Base-by-base conservation (phyloP, 208 protist species). In the Crithidia fasciculata region DNA sequence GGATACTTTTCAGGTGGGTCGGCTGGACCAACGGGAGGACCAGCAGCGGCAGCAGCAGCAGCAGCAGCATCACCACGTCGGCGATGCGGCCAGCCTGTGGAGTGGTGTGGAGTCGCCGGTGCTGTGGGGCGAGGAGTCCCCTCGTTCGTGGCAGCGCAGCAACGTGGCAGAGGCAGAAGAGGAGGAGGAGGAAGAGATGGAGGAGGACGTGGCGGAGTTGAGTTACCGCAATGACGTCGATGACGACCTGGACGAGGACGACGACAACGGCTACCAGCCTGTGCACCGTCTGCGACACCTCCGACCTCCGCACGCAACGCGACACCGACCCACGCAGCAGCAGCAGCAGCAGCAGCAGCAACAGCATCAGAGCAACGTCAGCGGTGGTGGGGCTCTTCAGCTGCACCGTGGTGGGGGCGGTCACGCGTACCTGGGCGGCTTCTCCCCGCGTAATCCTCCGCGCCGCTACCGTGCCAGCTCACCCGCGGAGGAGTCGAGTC, bases 181-280 rank as follows among this genome's bases (percentile, higher is more conserved):
- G 3, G 41, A 68, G 36, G 62, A 68, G 28, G 61, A 68, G 36
- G 62, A 68, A 7, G 61, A 66, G 2, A 37, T 53, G 4, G 69
- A 67, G 52, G 58, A 69, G 12, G 40, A 18, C 10, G 56, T 37
- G 63, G 72, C 5, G n/a, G 36, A 68, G 10, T 36, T 2, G 15
- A 43, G 5, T 13, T 57, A 57, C 62, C 5, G 12, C 37, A 49
- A 13, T 37, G 50, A 43, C 39, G 45, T 5, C 3, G 40, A 43
- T 4, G 45, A 8, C 45, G 45, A 13, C 45, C 28, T 28, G 28
- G 28, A 15, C 3, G 40, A 43, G 4, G 45, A 8, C 45, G 45
- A 13, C 45, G 45, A 49, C 12, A 13, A 13, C 45, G 12, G 45
- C 45, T 49, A 49, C 45, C 9, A 13, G 45, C 9, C 45, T 15